These are phyloP conservation scores for Leucosporidium scottii DNA, from an alignment of 768 basidiomycete species.

Conservation along the genomic window DNA sequence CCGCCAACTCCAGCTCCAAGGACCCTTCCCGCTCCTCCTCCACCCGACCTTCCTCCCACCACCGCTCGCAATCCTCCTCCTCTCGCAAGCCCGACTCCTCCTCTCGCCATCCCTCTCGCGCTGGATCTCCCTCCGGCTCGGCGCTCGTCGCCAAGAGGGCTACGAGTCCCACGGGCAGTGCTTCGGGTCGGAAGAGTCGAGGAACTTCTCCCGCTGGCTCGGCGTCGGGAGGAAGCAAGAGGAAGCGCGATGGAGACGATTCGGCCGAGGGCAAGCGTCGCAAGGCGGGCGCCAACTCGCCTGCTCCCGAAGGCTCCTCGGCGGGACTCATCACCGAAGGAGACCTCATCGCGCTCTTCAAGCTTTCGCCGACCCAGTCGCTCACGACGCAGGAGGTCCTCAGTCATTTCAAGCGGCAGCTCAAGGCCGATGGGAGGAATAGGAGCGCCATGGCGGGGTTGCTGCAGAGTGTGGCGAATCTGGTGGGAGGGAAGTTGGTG, in stretches of 20 bases:
- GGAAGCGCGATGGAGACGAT: slow-evolving; percentile 57
- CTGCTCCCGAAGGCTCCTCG: neutral
- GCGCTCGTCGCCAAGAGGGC: slow-evolving; percentile 75
- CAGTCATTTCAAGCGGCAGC: slow-evolving; percentile 17
- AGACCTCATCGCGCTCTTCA: slow-evolving; percentile 23
- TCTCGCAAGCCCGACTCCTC: slow-evolving; percentile 42
- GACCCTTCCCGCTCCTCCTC: slow-evolving; percentile 43
- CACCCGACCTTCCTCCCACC: slow-evolving; percentile 11
- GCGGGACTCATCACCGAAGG: slow-evolving; percentile 9
- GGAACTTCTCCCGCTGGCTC: slow-evolving; percentile 11
- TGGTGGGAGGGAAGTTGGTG: slow-evolving; percentile 20
- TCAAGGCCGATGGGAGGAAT: slow-evolving; percentile 28
- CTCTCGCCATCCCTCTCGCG: slow-evolving; percentile 55
- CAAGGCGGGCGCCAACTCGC: slow-evolving; percentile 4
- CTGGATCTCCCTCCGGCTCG: slow-evolving; percentile 56
- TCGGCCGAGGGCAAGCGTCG: slow-evolving; percentile 43
- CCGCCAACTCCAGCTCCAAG: slow-evolving; percentile 44
- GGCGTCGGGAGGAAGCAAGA: slow-evolving; percentile 47
- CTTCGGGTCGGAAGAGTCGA: neutral
- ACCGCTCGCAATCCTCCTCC: slow-evolving; percentile 39
- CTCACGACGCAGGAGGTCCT: slow-evolving; percentile 31
- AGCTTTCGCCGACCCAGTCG: neutral
- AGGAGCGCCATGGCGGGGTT: slow-evolving; percentile 17
- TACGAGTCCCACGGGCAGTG: slow-evolving; percentile 55
- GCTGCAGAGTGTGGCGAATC: slow-evolving; percentile 16